Evolutionary conservation across 78 protist species (phyloP).

Genomic region (Acrasis kona): DNA sequence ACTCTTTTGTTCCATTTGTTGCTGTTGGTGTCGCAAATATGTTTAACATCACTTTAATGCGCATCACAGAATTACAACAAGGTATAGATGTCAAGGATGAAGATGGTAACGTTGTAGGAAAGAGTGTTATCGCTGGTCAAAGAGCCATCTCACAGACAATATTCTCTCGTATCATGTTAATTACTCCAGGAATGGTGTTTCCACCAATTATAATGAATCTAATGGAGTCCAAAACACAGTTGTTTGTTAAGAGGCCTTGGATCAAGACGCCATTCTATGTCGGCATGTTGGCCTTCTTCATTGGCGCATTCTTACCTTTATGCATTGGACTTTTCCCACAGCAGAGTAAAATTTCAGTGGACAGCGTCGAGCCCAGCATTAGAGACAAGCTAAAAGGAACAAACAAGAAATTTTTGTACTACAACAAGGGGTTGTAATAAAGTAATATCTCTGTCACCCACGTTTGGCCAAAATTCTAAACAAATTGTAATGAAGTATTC

Average conservation of each 20-base stretch:
- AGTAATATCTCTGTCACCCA: too few species aligned
- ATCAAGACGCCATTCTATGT: background rate
- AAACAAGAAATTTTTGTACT: too few species aligned
- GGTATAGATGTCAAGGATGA: background rate
- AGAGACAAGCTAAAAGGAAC: too few species aligned
- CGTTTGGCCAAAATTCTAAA: too few species aligned
- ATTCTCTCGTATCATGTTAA: background rate
- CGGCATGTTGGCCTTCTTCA: background rate
- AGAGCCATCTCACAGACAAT: background rate
- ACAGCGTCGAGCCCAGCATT: background rate
- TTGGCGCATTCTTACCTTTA: background rate
- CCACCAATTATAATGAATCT: slow-evolving; percentile 1
- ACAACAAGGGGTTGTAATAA: too few species aligned
- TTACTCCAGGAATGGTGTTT: background rate
- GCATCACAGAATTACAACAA: background rate
- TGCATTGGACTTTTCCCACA: background rate
- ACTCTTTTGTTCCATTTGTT: background rate
- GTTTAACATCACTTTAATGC: background rate
- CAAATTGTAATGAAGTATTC: too few species aligned
- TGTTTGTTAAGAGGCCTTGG: too few species aligned
- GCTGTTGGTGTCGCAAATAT: background rate
- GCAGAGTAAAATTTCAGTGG: background rate
- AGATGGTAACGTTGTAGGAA: background rate
- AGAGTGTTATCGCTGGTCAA: background rate
- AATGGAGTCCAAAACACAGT: background rate